These are phyloP conservation scores for Gloeophyllum trabeum DNA, from an alignment of 768 basidiomycete genomes.

Conservation along the genomic window DNA sequence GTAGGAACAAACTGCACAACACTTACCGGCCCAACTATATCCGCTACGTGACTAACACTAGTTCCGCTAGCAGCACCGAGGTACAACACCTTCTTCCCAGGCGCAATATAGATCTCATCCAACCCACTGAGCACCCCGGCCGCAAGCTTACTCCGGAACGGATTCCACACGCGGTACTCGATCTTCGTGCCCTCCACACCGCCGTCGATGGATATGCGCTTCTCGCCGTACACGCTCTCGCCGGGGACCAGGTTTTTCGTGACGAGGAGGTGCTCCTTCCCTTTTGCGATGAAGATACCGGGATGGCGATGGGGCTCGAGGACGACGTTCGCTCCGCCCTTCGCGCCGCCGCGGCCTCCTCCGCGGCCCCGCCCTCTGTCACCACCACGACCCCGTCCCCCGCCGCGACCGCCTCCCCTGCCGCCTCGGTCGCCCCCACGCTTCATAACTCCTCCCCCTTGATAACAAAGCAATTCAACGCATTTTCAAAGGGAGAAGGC, in stretches of 20 bases:
- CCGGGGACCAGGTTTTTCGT: constrained; percentile 97
- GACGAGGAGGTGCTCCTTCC: constrained; percentile 94
- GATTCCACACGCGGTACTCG: constrained; percentile 99
- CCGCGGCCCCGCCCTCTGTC: constrained; percentile 40
- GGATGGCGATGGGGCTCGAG: constrained; percentile 92
- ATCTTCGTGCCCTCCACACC: constrained; percentile 73
- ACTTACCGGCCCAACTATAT: constrained; percentile 91
- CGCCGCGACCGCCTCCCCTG: constrained; percentile 16
- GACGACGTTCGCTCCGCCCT: constrained; percentile 80
- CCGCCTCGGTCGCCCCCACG: constrained; percentile 19
- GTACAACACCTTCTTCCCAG: constrained; percentile 94
- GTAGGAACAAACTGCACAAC: constrained; percentile 4
- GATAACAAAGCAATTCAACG: constrained; percentile 9
- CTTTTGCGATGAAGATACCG: constrained; percentile 94
- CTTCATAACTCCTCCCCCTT: constrained; percentile 17
- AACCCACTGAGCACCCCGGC: constrained; percentile 94
- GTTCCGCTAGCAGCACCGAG: constrained; percentile 97
- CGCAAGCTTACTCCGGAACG: constrained; percentile 93
- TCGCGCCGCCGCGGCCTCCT: constrained; percentile 60
- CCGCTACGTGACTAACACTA: constrained; percentile 96
- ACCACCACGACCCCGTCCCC: constrained; percentile 20
- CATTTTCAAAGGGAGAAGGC: constrained; percentile 9
- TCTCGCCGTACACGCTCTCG: constrained; percentile 97
- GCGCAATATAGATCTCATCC: constrained; percentile 85
- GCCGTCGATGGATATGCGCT: constrained; percentile 81